phyloP scores from a whole-genome alignment of 2,329 filamentous ascomycete genomes.

The Penicillium freii region DNA sequence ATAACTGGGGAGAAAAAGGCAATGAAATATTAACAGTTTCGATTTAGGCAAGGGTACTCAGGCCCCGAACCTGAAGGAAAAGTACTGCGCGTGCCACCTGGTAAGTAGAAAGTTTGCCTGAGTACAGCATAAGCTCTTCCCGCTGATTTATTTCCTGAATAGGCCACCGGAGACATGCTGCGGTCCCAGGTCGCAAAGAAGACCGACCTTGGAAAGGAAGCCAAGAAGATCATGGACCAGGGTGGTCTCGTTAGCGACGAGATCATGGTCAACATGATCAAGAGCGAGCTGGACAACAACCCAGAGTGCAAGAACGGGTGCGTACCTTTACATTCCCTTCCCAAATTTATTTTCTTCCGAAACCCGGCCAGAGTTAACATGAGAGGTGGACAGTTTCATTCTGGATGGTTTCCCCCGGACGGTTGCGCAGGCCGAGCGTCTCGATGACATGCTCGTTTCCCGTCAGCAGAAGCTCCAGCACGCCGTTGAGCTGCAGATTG shows the following conservation, averaged over 20 bases:
- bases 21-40: constrained; percentile 21
- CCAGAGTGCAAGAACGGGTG: constrained; percentile 95
- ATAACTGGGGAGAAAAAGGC: background rate
- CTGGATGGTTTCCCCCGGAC: constrained; percentile 98
- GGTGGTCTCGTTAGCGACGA: constrained; percentile 97
- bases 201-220: constrained; percentile 88
- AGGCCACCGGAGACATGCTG: constrained; percentile 99
- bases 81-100: constrained; percentile 94
- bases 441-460: constrained; percentile 82
- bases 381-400: constrained; percentile 69
- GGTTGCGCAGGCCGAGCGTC: constrained; percentile 88
- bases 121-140: constrained; percentile 1
- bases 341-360: background rate
- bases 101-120: constrained; percentile 53
- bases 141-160: constrained; percentile 19
- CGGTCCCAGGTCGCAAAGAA: constrained; percentile 98
- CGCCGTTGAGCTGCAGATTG: constrained; percentile 94
- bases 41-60: constrained; percentile 92
- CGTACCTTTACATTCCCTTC: constrained; percentile 27
- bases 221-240: constrained; percentile 99
- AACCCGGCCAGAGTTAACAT: background rate
- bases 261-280: constrained; percentile 99
- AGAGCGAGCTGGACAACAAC: constrained; percentile 92
- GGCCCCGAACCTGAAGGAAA: constrained; percentile 96
- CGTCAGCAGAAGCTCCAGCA: constrained; percentile 86